Evolutionary conservation across 352 stramenopile genomes (phyloP), one percentile per base, ranked within the genome.

Genomic region (Pythium dissotocum): DNA sequence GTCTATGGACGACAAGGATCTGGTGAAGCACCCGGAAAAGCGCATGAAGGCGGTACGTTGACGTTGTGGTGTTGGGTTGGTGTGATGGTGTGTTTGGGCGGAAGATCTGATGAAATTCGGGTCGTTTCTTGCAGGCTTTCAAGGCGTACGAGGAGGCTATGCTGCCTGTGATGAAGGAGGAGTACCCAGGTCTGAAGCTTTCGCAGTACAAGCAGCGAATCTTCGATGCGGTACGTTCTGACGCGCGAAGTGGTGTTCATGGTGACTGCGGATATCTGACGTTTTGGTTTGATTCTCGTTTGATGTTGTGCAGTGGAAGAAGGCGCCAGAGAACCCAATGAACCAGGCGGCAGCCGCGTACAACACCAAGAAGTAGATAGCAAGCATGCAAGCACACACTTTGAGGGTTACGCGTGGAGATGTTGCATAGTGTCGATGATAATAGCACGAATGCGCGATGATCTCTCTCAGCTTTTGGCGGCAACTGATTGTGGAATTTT

Each of bases 161-260:
- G 79, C 61, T 93, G 73, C 83, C 81, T 9, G 72, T 91, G 70
- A 62, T 93, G 56, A 85, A 79, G 61, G 72, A 85, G 60, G 85
- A 93, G 52, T 93, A 77, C 69, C 85, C 83, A 6, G 79, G 85
- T 1, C 69, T 93, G 52, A 93, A 93, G 73, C 61, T 93, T 5
- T 93, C 85, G 32, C 85, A 93, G 76, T 93, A 93, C 76, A 93
- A 93, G 70, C 79, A 93, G 40, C 80, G 81, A 49, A 76, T 93
- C 46, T 90, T 82, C 58, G 85, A 93, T 61, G 71, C 88, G 81
- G 84, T 92, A 76, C 75, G 78, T 65, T 33, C 6, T 40, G 35
- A 10, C 35, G 6, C 21, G 21, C 21, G 21, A 24, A 24, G 21
- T 24, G 21, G 21, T 24, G 21, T 24, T 24, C 28, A 40, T 40